Evolutionary conservation across 768 basidiomycete genomes (phyloP), one percentile per base, ranked within the genome.

Genomic region (Atractiella rhizophila): DNA sequence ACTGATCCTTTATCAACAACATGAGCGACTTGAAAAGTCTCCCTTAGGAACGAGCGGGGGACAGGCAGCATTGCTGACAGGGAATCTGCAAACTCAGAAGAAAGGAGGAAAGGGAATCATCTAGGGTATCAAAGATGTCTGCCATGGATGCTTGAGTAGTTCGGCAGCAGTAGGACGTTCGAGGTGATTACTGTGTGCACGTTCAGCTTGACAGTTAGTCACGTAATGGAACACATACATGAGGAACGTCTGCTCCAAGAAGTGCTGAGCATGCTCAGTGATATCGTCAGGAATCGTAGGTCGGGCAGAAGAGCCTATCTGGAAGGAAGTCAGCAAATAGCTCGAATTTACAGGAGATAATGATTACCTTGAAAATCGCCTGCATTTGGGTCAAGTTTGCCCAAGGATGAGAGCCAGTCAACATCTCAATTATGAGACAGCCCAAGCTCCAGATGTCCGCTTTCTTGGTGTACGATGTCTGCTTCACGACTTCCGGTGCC

Each of bases 401-500:
- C 88, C 91, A 96, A 1, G 91, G 91, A 34, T 86, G 66, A 54
- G 72, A 70, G 15, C 91, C 91, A 15, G 81, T 80, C 76, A 85
- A 86, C 91, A 98, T 98, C 60, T 98, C 91, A 49, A 94, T 66
- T 15, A 94, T 78, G 21, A 96, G 79, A 61, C 91, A 98, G 3
- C 91, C 91, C 3, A 96, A 70, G 40, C 55, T 57, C 91, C 91
- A 98, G 48, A 98, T 88, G 56, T 98, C 91, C 42, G 91, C 74
- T 63, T 98, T 96, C 56, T 74, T 77, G 53, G 83, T 91, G 58
- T 96, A 96, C 73, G 73, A 70, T 20, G 74, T 83, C 62, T 98
- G 91, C 55, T 86, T 86, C 44, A 96, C 91, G 16, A 94, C 83
- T 59, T 94, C 88, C 0, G 88, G 88, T 0, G 88, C 88, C 88